Evolutionary conservation across 2,329 filamentous ascomycete species (phyloP), one percentile per base, ranked within the genome.

Genomic region (Phialophora expanda): DNA sequence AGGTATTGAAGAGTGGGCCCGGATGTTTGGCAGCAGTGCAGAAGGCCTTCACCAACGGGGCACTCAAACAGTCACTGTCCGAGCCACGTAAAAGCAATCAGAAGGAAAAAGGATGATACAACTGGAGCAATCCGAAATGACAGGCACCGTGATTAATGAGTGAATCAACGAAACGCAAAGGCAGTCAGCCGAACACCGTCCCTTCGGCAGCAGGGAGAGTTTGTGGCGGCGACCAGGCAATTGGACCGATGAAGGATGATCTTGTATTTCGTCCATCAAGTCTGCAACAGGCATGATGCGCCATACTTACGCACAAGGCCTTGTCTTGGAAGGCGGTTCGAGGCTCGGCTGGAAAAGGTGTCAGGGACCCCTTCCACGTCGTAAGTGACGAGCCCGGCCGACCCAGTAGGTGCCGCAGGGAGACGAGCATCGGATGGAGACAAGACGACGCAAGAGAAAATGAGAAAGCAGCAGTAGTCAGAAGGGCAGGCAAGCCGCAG

Each of bases 311-410:
- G 38, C 46, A 38, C 22, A 55, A 44, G 66, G 67, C 60, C 65
- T 67, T 71, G 68, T 71, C 69, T 70, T 71, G 69, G 68, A 70
- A 70, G 61, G 67, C 67, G 60, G 66, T 69, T 72, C 64, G 68
- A 70, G 68, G 69, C 70, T 72, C 65, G 70, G 70, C 69, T 51
- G 56, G 68, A 67, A 70, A 48, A 41, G 55, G 48, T 28, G 59
- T 56, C 59, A 55, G 38, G 59, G 59, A 24, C 59, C 59, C 50
- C 51, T 62, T 54, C 58, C 58, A 20, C 59, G 34, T 48, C 59
- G 46, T 65, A 66, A 64, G 60, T 61, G 65, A 67, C 50, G 58
- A 69, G 67, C 61, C 65, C 64, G 59, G 59, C 44, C 34, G 48
- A 53, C 58, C 58, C 44, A 61, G 58, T 38, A 59, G 56, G 14